Percentiles rank a stretch among this genome's conserved stretches.
Conservation (phyloP, 2,329 filamentous ascomycete genomes). For the Coleophoma cylindrospora region DNA sequence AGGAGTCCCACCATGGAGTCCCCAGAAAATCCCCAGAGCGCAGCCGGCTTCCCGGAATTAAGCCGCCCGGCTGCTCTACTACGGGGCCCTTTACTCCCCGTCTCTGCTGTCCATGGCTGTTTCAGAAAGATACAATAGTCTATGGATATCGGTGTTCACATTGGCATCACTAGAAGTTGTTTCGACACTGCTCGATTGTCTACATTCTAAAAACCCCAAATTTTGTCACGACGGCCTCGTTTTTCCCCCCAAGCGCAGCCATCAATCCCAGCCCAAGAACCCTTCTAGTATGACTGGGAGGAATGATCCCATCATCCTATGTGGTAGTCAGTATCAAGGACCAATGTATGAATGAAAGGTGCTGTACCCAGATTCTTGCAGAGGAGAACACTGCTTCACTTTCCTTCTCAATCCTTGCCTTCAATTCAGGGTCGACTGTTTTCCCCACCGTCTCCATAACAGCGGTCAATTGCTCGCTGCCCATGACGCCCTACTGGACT, state of each 20-base stretch:
- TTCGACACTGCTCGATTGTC: constrained; percentile 1
- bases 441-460: constrained; percentile 96
- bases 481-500: constrained; percentile 69
- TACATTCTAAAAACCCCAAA: constrained; percentile 86
- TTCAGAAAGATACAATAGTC: too few species aligned
- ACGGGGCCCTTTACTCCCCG: too few species aligned
- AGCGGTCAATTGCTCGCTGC: constrained; percentile 79
- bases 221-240: constrained; percentile 56
- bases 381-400: constrained; percentile 86
- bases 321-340: background rate
- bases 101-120: too few species aligned
- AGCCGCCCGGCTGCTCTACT: too few species aligned
- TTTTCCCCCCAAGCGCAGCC: constrained; percentile 65
- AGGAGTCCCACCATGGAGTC: background rate
- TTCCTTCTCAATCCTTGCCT: constrained; percentile 81
- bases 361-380: constrained; percentile 73
- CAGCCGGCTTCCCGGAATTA: too few species aligned
- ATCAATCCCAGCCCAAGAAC: constrained; percentile 70
- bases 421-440: constrained; percentile 73
- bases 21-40: too few species aligned
- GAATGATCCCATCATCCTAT: constrained; percentile 74
- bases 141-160: too few species aligned
- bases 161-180: too few species aligned
- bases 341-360: constrained; percentile 3
- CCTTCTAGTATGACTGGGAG: constrained; percentile 67